Conservation (phyloP, 192 early-diverging fungal genomes). For the Backusella psychrophila region DNA sequence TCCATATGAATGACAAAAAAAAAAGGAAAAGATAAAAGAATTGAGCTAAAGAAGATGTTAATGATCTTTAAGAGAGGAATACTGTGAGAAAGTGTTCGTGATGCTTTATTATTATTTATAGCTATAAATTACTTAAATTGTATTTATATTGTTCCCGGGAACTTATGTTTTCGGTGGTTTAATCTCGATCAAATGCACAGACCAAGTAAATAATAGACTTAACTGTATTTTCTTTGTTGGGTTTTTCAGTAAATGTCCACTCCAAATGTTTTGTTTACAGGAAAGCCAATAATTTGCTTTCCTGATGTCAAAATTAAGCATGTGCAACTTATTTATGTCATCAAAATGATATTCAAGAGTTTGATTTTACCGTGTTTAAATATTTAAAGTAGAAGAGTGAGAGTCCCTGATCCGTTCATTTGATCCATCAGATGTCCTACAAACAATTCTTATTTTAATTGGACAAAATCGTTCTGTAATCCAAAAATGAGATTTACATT, state of each 20-base stretch:
- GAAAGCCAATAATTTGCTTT: background rate
- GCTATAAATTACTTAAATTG: background rate
- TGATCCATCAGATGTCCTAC: slow-evolving; percentile 11
- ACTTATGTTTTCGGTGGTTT: background rate
- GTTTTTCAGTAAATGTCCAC: background rate
- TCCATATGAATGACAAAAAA: slow-evolving; percentile 2
- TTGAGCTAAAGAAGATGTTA: background rate
- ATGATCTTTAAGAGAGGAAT: background rate
- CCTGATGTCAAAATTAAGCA: background rate
- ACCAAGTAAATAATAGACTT: background rate
- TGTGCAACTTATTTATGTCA: slow-evolving; percentile 1
- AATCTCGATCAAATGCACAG: slow-evolving; percentile 5
- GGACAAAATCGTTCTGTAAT: background rate
- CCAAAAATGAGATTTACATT: background rate
- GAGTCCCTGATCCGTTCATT: slow-evolving; percentile 5
- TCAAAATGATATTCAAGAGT: background rate
- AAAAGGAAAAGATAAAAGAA: background rate
- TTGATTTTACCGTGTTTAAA: background rate
- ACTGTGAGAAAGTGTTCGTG: background rate
- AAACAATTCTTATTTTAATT: background rate
- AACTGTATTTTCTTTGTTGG: background rate
- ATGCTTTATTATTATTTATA: background rate
- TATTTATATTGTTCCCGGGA: slow-evolving; percentile 3
- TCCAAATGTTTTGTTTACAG: background rate
- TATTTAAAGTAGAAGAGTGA: background rate